phyloP scores from a whole-genome alignment of 2,329 filamentous ascomycete species.

The Neurospora sp. region DNA sequence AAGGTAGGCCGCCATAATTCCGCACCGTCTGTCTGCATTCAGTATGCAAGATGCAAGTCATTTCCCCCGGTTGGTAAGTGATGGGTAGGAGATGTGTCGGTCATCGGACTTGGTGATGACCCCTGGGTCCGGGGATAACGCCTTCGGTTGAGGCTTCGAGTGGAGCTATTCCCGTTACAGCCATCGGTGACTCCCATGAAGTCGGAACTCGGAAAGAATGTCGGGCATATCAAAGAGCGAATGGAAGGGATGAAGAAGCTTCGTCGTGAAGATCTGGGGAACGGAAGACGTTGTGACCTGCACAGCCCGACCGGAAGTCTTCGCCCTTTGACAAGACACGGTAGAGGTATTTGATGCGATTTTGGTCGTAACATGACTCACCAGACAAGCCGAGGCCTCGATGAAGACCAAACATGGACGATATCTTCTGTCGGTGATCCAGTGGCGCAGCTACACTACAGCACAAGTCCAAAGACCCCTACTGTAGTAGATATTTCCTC shows the following conservation, averaged over 20 bases:
- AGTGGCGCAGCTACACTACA: background rate
- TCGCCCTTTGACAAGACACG: no score
- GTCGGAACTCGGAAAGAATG: no score
- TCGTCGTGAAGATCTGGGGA: background rate
- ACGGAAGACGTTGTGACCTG: background rate
- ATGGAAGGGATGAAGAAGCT: background rate
- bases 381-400: no score
- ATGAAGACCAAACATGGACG: no score
- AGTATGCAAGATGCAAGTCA: background rate
- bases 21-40: background rate
- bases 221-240: background rate
- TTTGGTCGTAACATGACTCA: no score
- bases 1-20: background rate
- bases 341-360: no score
- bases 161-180: background rate
- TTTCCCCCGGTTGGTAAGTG: background rate
- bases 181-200: background rate
- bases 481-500: background rate
- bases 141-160: background rate
- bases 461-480: background rate
- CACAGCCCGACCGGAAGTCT: background rate
- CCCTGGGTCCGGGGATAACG: background rate
- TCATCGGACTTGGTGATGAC: background rate
- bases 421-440: no score
- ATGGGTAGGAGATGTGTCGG: background rate